phyloP scores from a whole-genome alignment of 1,284 basidiomycete species.

The Austropuccinia psidii region DNA sequence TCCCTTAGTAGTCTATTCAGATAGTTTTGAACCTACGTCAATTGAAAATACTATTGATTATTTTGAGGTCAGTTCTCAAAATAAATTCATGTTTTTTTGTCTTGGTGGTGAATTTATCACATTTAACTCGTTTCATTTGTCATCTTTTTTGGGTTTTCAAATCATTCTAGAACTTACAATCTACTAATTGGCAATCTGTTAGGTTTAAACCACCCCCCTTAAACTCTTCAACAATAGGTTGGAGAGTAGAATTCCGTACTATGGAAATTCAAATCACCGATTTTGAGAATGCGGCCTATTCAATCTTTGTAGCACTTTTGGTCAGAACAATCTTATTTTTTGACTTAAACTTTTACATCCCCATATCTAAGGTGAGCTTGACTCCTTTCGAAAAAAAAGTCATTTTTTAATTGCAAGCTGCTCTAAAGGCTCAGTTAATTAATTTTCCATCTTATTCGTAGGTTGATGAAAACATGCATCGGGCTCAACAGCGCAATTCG shows the following conservation, averaged over 20 bases:
- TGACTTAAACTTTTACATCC: slow-evolving; percentile 90
- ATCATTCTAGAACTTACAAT: slow-evolving; percentile 74
- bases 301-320: slow-evolving; percentile 85
- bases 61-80: slow-evolving; percentile 63
- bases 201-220: slow-evolving; percentile 89
- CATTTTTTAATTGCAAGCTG: slow-evolving; percentile 11
- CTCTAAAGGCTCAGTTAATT: neutral
- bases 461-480: slow-evolving; percentile 95
- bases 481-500: slow-evolving; percentile 78
- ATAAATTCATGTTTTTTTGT: neutral
- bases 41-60: slow-evolving; percentile 77
- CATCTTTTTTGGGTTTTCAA: neutral
- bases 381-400: neutral
- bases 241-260: slow-evolving; percentile 95
- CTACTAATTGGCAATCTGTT: slow-evolving; percentile 98
- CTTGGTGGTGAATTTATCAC: neutral
- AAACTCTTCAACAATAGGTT: slow-evolving; percentile 86
- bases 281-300: slow-evolving; percentile 96
- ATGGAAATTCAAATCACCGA: slow-evolving; percentile 99
- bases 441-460: slow-evolving; percentile 45
- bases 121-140: neutral
- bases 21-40: slow-evolving; percentile 86
- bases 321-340: slow-evolving; percentile 86
- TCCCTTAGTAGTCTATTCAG: slow-evolving; percentile 88
- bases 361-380: slow-evolving; percentile 74